These are phyloP conservation scores for Styphnolobium japonicum DNA, from an alignment of 306 rosid genomes.

Conservation along the genomic window DNA sequence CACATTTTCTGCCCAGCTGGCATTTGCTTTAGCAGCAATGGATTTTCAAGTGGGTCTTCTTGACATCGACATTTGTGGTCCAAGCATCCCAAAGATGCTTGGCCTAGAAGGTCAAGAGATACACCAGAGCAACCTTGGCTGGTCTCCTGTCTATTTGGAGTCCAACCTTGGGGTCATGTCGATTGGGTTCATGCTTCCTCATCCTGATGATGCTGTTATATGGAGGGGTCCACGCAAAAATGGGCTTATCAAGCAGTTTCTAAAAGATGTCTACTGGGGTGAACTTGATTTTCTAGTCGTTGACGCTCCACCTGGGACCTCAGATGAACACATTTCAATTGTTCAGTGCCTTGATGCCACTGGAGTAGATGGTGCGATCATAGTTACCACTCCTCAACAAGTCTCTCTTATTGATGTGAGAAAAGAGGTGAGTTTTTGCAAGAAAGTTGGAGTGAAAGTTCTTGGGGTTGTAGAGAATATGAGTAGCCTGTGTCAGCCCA, in stretches of 20 bases:
- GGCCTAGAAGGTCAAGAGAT: conserved; percentile 90
- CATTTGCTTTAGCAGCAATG: conserved; percentile 86
- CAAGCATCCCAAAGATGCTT: conserved; percentile 96
- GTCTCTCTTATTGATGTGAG: conserved; percentile 84
- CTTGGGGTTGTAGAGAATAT: conserved; percentile 92
- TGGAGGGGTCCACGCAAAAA: conserved; percentile 96
- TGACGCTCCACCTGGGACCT: conserved; percentile 98
- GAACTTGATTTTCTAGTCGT: conserved; percentile 87
- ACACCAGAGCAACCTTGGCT: conserved; percentile 95
- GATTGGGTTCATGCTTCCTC: conserved; percentile 80
- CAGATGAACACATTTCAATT: conserved; percentile 88
- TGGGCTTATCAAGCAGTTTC: conserved; percentile 80
- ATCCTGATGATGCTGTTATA: conserved; percentile 81
- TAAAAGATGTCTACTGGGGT: conserved; percentile 90
- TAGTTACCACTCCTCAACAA: conserved; percentile 94
- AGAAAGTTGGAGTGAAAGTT: conserved; percentile 73
- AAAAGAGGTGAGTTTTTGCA: conserved; percentile 90
- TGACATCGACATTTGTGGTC: conserved; percentile 96
- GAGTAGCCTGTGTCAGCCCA: conserved; percentile 78
- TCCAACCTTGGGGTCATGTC: conserved; percentile 95
- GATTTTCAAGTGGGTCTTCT: conserved; percentile 93
- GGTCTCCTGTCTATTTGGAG: conserved; percentile 95
- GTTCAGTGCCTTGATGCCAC: conserved; percentile 72
- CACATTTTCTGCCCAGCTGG: conserved; percentile 86
- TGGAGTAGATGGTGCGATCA: conserved; percentile 86